phyloP scores from a whole-genome alignment of 225 moss, liverwort and hornwort species.

The Physcomitrellopsis africana region DNA sequence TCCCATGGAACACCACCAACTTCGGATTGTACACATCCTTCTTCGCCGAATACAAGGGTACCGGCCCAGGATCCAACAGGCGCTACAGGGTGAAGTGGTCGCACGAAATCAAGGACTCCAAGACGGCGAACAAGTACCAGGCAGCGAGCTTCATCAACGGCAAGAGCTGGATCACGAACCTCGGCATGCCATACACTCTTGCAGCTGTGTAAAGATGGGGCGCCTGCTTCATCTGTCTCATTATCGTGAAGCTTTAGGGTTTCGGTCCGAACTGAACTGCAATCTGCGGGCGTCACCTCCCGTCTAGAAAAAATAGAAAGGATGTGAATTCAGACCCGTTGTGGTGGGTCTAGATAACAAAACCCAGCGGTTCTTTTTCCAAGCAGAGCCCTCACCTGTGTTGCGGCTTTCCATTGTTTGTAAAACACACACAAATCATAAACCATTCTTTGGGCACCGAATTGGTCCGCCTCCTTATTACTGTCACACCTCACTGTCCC shows the following conservation, averaged over 20 bases:
- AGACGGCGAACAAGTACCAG: conserved; percentile 31
- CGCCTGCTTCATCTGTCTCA: no score
- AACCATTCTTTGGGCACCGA: conserved; percentile 11
- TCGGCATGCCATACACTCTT: not conserved
- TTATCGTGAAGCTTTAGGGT: not conserved
- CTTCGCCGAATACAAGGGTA: conserved; percentile 54
- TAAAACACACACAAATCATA: not conserved
- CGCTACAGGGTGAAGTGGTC: conserved; percentile 46
- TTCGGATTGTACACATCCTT: conserved; percentile 65
- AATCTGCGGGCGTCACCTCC: not conserved
- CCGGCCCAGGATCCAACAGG: conserved; percentile 39
- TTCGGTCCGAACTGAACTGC: conserved; percentile 4
- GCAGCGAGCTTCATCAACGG: conserved; percentile 37
- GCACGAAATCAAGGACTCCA: conserved; percentile 29
- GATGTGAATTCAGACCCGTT: not conserved
- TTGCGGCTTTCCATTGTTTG: conserved; percentile 1
- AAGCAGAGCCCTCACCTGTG: no score
- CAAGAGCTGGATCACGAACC: conserved; percentile 41
- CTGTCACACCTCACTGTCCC: not conserved
- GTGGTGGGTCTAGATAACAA: not conserved
- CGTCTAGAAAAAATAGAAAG: no score
- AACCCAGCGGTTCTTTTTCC: not conserved
- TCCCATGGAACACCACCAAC: conserved; percentile 63
- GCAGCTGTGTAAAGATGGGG: not conserved
- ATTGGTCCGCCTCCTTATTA: not conserved